A percentile compares a stretch with the other conserved stretches of the same genome.
These are phyloP conservation scores for Fusarium sp. DNA, from an alignment of 2,329 filamentous ascomycete species.

Conservation along the genomic window DNA sequence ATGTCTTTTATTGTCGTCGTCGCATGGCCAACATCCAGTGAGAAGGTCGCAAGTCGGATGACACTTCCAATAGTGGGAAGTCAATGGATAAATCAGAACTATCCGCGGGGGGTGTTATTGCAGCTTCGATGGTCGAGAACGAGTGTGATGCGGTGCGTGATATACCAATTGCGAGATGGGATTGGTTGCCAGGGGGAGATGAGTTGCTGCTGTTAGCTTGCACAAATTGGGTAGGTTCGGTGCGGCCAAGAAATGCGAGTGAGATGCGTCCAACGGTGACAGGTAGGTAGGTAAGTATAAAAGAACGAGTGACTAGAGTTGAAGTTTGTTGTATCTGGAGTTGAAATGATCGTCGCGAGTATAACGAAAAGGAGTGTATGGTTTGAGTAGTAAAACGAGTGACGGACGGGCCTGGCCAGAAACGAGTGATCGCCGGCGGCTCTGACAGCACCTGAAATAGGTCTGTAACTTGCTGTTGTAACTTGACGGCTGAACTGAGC, in stretches of 20 bases:
- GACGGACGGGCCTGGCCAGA: too few relatives aligned
- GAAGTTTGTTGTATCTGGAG: conserved; percentile 15
- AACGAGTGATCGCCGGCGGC: conserved; percentile 44
- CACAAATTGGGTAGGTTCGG: conserved; percentile 17
- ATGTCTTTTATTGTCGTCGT: conserved; percentile 20
- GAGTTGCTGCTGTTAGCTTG: conserved; percentile 28
- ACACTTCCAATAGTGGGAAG: neutral
- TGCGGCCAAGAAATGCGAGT: conserved; percentile 9
- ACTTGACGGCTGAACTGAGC: conserved; percentile 14
- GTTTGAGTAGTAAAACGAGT: neutral
- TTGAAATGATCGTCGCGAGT: conserved; percentile 38
- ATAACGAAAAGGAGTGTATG: conserved; percentile 17
- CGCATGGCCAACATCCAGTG: conserved; percentile 22
- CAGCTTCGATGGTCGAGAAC: conserved; percentile 24
- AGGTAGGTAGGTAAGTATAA: too few relatives aligned
- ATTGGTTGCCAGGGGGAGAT: conserved; percentile 39
- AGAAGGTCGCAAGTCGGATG: conserved; percentile 9
- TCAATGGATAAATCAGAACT: conserved; percentile 31
- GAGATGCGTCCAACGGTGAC: neutral
- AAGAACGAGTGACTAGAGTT: conserved; percentile 26
- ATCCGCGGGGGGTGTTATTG: conserved; percentile 12
- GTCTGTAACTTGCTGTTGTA: conserved; percentile 16
- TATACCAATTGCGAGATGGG: conserved; percentile 25
- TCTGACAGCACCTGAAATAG: conserved; percentile 27
- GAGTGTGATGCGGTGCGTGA: conserved; percentile 26